Evolutionary conservation across 1,139 yeast genomes (phyloP), one percentile per base, ranked within the genome.

Genomic region (Candida tropicalis): DNA sequence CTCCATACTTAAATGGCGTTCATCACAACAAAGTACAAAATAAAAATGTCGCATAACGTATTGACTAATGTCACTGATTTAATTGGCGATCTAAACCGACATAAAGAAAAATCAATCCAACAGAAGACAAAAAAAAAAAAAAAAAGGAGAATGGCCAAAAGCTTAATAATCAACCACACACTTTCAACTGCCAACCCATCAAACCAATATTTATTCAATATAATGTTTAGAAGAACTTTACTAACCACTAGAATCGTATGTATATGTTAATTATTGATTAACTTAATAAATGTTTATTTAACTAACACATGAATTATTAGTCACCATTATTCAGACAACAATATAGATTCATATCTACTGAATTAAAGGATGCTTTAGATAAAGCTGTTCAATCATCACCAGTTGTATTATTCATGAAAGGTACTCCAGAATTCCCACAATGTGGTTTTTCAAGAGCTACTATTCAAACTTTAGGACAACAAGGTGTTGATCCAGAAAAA

Each of bases 371-470:
- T 27, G 97, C 98, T 38, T 89, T 93, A 47, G 90, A 86, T 55
- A 76, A 79, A 44, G 98, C 98, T 1, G 85, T 93, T 23, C 72
- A 68, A 4, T 82, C 96, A 12, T 95, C 97, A 1, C 96, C 96
- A 13, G 98, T 93, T 11, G 99, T 95, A 9, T 75, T 95, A 26
- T 91, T 91, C 70, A 88, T 88, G 96, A 88, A 88, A 62, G 96
- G 96, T 9, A 95, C 99, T 1, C 99, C 99, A 1, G 97, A 91
- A 59, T 89, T 87, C 46, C 99, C 99, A 24, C 96, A 90, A 58
- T 95, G 99, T 73, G 99, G 99, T 1, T 95, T 95, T 60, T 90
- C 97, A 5, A 81, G 97, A 59, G 96, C 96, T 41, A 88, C 97
- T 13, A 91, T 95, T 54, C 95, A 89, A 62, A 79, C 90, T 39